Base-by-base conservation (phyloP, 257 asterid species). In the Osmanthus fragrans region DNA sequence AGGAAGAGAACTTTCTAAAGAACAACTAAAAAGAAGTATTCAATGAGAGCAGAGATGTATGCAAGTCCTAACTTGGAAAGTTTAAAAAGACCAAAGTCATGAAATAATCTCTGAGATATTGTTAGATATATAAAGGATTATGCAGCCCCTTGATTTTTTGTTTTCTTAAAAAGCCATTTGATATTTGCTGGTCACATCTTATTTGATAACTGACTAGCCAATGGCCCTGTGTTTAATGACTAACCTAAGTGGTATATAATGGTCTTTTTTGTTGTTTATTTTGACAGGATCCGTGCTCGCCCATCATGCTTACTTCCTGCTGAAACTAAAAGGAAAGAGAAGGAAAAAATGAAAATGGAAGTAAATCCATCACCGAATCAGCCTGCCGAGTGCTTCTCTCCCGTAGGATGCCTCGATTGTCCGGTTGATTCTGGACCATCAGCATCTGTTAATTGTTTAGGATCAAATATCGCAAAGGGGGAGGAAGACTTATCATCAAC, bases 261-360 rank as follows among this genome's bases (percentile, higher is more conserved):
- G 30, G 13, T 70, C 21, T 10, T 70, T 33, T 58, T 36, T 80
- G 64, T 12, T 8, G 71, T 29, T 72, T 72, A 54, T 45, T 83
- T 76, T 76, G 64, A 79, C 89, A 92, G 97, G 94, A 80, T 84
- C 23, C 64, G 74, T 83, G 89, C 90, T 71, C 89, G 97, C 58
- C 86, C 91, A 21, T 84, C 94, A 21, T 87, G 90, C 81, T 83
- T 94, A 70, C 90, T 88, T 83, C 88, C 94, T 33, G 63, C 76
- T 37, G 95, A 88, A 71, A 47, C 81, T 70, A 78, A 76, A 70
- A 82, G 56, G 84, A 81, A 86, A 74, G 89, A 81, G 70, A 84
- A 47, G 3, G 80, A 70, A 70, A 80, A 74, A 21, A 51, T 45
- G 65, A 81, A 82, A 74, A 77, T 73, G 72, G 94, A 88, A 78